Base-by-base conservation (phyloP, 768 basidiomycete genomes). In the Leccinum subtestaceum region DNA sequence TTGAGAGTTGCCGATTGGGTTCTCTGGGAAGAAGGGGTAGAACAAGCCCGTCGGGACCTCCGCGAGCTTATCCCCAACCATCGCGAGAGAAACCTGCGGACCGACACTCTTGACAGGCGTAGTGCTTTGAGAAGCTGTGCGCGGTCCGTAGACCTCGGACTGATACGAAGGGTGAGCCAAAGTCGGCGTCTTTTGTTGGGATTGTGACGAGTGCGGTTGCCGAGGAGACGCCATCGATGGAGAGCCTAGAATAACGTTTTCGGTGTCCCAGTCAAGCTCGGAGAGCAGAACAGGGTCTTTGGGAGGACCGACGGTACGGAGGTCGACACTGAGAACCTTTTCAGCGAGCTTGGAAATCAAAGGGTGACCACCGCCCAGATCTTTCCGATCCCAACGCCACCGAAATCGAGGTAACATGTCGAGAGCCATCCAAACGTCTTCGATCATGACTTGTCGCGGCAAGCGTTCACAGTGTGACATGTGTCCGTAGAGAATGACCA, bases 341-440 rank as follows among this genome's bases (percentile, higher is more conserved):
- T 92, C 89, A 0, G 89, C 91, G 51, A 94, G 83, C 65, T 84
- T 87, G 13, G 89, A 84, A 59, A 93, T 91, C 53, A 93, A 82
- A n/a, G 92, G 91, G 65, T 92, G 90, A 2, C 85, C 86, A 47
- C 89, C 89, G 47, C 85, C 86, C 56, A 84, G 73, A 67, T 93
- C 91, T 70, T 88, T 91, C 54, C 92, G 84, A 67, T 92, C 90
- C 92, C 92, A 94, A 61, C 92, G 85, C 92, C 92, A 94, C 53
- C 92, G 86, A 82, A 93, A 89, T 32, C 87, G 86, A 2, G 92
- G 92, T 11, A 93, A 83, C 84, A 93, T 89, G 71, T 93, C 88
- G 21, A 94, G 84, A 29, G 92, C 92, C 71, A 91, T 83, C 85
- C 88, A 90, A 38, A 94, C 82, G 66, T 94, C 92, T 72, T 93